Conservation (phyloP, 176 grass and related monocot genomes). For the Luzula sylvatica region DNA sequence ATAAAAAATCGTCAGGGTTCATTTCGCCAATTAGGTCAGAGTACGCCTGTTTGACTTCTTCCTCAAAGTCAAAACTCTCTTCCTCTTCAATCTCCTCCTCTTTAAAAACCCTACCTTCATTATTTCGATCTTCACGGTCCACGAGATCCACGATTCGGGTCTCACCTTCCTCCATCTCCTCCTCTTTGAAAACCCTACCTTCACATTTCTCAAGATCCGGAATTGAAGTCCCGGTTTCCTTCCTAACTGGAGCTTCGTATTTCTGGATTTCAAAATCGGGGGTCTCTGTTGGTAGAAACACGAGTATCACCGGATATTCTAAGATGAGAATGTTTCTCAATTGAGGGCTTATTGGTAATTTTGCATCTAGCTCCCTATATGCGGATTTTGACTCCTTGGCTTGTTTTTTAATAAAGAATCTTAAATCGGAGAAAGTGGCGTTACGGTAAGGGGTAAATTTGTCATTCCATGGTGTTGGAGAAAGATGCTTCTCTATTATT, state of each 20-base stretch:
- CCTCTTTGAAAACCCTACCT: constrained; percentile 52
- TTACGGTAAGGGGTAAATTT: constrained; percentile 55
- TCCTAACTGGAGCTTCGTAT: constrained; percentile 10
- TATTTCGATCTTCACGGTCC: neutral
- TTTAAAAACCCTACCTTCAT: constrained; percentile 42
- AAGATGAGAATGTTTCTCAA: constrained; percentile 47
- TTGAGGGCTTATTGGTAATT: constrained; percentile 42
- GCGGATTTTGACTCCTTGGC: constrained; percentile 53
- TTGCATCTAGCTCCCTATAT: constrained; percentile 41
- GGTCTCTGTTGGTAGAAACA: constrained; percentile 63
- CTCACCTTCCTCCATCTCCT: too few species aligned
- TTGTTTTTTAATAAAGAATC: constrained; percentile 62
- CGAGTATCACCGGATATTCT: constrained; percentile 68
- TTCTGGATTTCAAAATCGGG: constrained; percentile 58
- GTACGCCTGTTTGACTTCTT: constrained; percentile 49
- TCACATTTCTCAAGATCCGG: constrained; percentile 4
- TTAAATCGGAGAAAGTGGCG: constrained; percentile 41
- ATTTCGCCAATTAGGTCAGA: constrained; percentile 58
- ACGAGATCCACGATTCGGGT: neutral
- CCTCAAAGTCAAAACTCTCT: constrained; percentile 42
- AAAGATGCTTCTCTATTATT: constrained; percentile 64
- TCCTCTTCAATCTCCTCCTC: constrained; percentile 90
- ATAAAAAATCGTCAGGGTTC: constrained; percentile 57
- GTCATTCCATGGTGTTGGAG: constrained; percentile 77
- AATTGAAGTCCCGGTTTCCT: neutral